Evolutionary conservation across 2,329 filamentous ascomycete species (phyloP).

Genomic region (Plectosphaerella sp.): DNA sequence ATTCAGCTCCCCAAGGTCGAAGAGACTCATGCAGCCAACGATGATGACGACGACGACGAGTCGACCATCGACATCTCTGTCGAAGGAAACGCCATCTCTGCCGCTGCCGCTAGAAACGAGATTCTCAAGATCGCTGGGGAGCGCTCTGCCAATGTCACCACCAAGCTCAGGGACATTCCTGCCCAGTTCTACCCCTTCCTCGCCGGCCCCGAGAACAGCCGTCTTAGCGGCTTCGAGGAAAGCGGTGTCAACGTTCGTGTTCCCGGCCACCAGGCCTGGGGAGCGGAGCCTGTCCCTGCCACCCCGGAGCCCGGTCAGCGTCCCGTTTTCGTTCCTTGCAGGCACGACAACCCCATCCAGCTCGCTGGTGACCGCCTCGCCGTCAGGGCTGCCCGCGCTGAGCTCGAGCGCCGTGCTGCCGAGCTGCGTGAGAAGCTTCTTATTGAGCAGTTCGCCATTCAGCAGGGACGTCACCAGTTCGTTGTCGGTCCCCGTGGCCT

Average conservation of each 20-base stretch:
- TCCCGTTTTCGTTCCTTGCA: conserved; percentile 66
- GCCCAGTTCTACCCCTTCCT: conserved; percentile 96
- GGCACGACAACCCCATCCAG: conserved; percentile 72
- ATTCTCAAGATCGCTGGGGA: conserved; percentile 87
- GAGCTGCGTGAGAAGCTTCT: conserved; percentile 73
- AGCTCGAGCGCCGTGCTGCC: conserved; percentile 74
- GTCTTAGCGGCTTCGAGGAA: conserved; percentile 64
- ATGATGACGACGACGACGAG: conserved; percentile 77
- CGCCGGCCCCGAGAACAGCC: conserved; percentile 69
- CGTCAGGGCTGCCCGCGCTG: conserved; percentile 72
- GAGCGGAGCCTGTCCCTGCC: conserved; percentile 63
- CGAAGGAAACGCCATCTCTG: conserved; percentile 86
- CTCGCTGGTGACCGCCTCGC: conserved; percentile 81
- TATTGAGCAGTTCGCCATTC: conserved; percentile 75
- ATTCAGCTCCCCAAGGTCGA: conserved; percentile 86
- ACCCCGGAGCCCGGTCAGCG: conserved; percentile 57
- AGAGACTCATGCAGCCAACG: conserved; percentile 47
- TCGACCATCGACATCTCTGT: conserved; percentile 79
- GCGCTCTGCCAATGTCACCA: conserved; percentile 74
- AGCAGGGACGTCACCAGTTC: conserved; percentile 87
- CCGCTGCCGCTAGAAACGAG: conserved; percentile 75
- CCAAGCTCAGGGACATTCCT: conserved; percentile 78
- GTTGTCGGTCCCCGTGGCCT: conserved; percentile 82
- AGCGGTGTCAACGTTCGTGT: conserved; percentile 79
- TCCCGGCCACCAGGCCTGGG: conserved; percentile 75